Percentiles rank a stretch among this genome's conserved stretches.
Conservation (phyloP, 208 protist species). For the Acanthamoeba lenticulata region DNA sequence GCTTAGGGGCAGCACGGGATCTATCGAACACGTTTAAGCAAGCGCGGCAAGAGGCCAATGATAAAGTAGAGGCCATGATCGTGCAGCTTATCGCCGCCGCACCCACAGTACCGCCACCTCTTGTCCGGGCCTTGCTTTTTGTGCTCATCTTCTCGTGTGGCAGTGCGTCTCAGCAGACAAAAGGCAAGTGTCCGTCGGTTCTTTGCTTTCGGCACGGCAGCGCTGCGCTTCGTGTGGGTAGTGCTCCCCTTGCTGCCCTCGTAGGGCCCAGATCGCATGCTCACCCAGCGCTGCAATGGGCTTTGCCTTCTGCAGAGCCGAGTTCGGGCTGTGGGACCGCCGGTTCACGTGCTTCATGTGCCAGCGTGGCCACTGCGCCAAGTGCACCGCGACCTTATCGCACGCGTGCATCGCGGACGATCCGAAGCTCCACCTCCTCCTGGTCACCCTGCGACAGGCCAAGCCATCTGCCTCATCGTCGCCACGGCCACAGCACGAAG, state of each 20-base stretch:
- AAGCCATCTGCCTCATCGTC: neutral
- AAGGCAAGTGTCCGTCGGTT: neutral
- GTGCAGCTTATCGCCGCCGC: conserved; percentile 20
- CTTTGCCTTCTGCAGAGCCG: neutral
- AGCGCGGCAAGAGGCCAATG: neutral
- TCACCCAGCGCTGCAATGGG: neutral
- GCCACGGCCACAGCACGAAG: neutral
- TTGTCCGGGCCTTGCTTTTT: neutral
- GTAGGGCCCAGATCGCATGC: neutral
- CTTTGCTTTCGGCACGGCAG: neutral
- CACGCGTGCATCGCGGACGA: neutral
- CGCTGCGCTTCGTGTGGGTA: conserved; percentile 34
- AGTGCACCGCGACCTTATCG: neutral
- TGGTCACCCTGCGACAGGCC: neutral
- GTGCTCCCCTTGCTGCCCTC: neutral
- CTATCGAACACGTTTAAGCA: neutral
- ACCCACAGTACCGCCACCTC: neutral
- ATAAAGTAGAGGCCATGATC: conserved; percentile 8
- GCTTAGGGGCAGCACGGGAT: neutral
- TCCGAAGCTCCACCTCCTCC: conserved; percentile 4
- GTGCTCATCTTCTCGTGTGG: no score
- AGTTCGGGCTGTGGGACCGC: neutral
- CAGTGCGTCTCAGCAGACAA: conserved; percentile 40
- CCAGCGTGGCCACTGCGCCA: conserved; percentile 2
- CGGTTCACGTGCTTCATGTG: conserved; percentile 12